Evolutionary conservation across 139 green algal genomes (phyloP), one percentile per base, ranked within the genome.

Genomic region (Desmodesmus armatus): DNA sequence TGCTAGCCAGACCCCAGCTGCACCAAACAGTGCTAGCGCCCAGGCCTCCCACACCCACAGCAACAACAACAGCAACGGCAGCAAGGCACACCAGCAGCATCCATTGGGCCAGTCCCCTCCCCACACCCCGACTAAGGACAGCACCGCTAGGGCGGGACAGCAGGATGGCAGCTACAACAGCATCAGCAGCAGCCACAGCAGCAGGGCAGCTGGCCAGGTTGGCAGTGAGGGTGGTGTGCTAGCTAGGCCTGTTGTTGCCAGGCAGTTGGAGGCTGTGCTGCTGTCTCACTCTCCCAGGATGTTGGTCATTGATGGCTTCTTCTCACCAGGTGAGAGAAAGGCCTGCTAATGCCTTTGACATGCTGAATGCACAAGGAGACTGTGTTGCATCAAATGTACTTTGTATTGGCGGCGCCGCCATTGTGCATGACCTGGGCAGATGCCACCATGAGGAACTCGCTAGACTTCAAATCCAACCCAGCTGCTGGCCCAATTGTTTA

Each of bases 231-330:
- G 25, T 58, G 39, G 19, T 44, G 73, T 25, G 37, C 69, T 35
- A 77, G 37, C 40, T 31, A 25, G 35, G 0, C 39, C 58, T 63
- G 40, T 49, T 11, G 33, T 15, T 63, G 62, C 33, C 33, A 40
- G 62, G 21, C 47, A 58, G 35, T 39, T 86, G 25, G 40, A 71
- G 66, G 67, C 58, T 7, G 66, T 80, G 33, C 51, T 80, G 37
- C 41, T 87, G 47, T 76, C 51, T 29, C 53, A n/a, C 17, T 49
- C 69, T 15, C 82, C 82, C 1, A 31, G 82, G 55, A 27, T 91
- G 25, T 35, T 92, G 80, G 43, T 92, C 70, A 76, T 92, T 51
- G 89, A 92, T 44, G 27, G 47, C 41, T 88, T 89, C 37, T 87
- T 90, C 62, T 76, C n/a, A n/a, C n/a, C n/a, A n/a, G n/a, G n/a